Evolutionary conservation across 1,284 basidiomycete genomes (phyloP).

Genomic region (Malassezia obtusa): DNA sequence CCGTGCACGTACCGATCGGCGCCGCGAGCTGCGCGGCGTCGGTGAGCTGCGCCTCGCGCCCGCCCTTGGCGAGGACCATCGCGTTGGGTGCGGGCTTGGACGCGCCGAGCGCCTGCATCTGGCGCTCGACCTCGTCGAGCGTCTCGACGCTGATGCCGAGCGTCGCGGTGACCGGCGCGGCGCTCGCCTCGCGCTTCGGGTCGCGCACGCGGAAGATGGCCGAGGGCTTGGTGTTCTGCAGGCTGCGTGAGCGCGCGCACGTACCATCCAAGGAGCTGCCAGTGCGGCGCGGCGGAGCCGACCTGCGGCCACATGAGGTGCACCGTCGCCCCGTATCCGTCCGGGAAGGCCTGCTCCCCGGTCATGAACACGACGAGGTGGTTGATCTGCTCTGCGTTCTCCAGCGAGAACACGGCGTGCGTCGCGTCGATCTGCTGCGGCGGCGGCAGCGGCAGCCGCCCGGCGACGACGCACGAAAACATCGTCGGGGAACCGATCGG

Average conservation of each 20-base stretch:
- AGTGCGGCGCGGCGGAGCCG: constrained; percentile 12
- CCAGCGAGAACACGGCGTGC: constrained; percentile 39
- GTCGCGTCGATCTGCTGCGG: constrained; percentile 44
- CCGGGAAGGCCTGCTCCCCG: constrained; percentile 38
- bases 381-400: constrained; percentile 27
- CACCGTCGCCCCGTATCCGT: constrained; percentile 39
- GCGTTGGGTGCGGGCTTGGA: background rate
- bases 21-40: constrained; percentile 32
- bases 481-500: constrained; percentile 15
- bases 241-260: constrained; percentile 13
- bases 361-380: constrained; percentile 46
- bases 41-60: constrained; percentile 22
- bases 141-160: constrained; percentile 43
- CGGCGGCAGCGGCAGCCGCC: constrained; percentile 33
- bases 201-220: constrained; percentile 38
- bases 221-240: constrained; percentile 41
- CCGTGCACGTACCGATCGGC: constrained; percentile 33
- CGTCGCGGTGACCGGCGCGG: constrained; percentile 20
- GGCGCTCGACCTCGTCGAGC: constrained; percentile 26
- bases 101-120: constrained; percentile 19
- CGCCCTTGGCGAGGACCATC: constrained; percentile 1
- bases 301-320: constrained; percentile 34
- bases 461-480: constrained; percentile 44
- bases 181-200: background rate
- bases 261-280: constrained; percentile 39